These are phyloP conservation scores for Blastocrithidia nonstop DNA, from an alignment of 208 protist genomes.

Conservation along the genomic window DNA sequence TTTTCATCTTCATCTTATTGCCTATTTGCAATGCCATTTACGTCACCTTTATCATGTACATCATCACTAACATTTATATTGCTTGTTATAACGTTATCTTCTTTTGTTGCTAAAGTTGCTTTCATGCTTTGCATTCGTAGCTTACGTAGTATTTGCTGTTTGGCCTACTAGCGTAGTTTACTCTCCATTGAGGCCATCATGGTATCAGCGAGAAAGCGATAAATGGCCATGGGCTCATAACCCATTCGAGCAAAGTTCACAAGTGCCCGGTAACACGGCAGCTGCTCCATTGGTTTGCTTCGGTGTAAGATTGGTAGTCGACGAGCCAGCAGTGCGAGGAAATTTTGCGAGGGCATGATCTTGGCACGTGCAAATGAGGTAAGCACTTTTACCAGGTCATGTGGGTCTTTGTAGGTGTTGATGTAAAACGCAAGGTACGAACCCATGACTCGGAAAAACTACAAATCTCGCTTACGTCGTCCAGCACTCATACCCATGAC, in stretches of 20 bases:
- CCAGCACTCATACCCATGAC: slow-evolving; percentile 57
- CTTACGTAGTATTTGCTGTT: background rate
- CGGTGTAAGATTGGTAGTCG: slow-evolving; percentile 56
- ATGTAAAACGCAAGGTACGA: slow-evolving; percentile 39
- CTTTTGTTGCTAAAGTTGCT: background rate
- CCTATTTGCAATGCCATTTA: background rate
- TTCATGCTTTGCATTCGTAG: background rate
- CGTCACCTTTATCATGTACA: background rate
- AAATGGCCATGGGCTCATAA: slow-evolving; percentile 48
- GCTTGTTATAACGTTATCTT: background rate
- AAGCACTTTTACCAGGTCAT: slow-evolving; percentile 38
- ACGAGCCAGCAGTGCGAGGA: slow-evolving; percentile 35
- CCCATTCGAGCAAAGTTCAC: slow-evolving; percentile 52
- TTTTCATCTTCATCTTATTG: background rate
- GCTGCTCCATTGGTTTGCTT: slow-evolving; percentile 19
- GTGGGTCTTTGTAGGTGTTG: slow-evolving; percentile 45
- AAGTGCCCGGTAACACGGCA: slow-evolving; percentile 43
- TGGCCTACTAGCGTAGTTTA: slow-evolving; percentile 3
- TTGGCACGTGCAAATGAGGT: slow-evolving; percentile 64
- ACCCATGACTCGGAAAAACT: slow-evolving; percentile 55
- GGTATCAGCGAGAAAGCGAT: slow-evolving; percentile 56
- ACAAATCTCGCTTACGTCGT: slow-evolving; percentile 48
- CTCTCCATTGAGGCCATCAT: slow-evolving; percentile 27
- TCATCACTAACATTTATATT: background rate
- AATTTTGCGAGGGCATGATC: slow-evolving; percentile 39